These are phyloP conservation scores for Gardenia jasminoides DNA, from an alignment of 257 asterid genomes.

Conservation along the genomic window DNA sequence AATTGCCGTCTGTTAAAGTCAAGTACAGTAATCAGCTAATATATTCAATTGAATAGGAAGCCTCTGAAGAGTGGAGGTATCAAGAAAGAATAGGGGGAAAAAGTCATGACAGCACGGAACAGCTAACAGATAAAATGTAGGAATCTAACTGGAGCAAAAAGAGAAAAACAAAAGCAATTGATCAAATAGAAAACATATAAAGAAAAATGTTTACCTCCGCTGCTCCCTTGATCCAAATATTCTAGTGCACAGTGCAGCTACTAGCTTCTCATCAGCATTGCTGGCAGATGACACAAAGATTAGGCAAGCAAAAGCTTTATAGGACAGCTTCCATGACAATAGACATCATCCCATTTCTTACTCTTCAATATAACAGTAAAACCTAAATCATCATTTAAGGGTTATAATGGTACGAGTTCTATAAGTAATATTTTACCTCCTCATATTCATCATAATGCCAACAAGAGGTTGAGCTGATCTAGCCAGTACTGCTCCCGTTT, in stretches of 20 bases:
- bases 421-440: conserved; percentile 54
- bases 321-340: not conserved
- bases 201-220: conserved; percentile 49
- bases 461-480: conserved; percentile 97
- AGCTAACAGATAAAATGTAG: too few relatives aligned
- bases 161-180: too few relatives aligned
- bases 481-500: conserved; percentile 91
- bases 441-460: conserved; percentile 98
- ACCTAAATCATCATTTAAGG: conserved; percentile 11
- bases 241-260: conserved; percentile 82
- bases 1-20: not conserved
- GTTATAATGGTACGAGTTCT: conserved; percentile 12
- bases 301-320: not conserved
- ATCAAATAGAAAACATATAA: too few relatives aligned
- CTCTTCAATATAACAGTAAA: not conserved
- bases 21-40: not conserved
- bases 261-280: conserved; percentile 89
- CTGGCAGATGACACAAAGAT: conserved; percentile 45
- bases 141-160: too few relatives aligned
- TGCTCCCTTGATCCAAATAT: conserved; percentile 67
- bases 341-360: not conserved
- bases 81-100: not conserved
- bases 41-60: not conserved
- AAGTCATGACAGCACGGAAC: not conserved
- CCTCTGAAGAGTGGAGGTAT: not conserved